phyloP scores from a whole-genome alignment of 2,329 filamentous ascomycete species.

The Cytospora mali region DNA sequence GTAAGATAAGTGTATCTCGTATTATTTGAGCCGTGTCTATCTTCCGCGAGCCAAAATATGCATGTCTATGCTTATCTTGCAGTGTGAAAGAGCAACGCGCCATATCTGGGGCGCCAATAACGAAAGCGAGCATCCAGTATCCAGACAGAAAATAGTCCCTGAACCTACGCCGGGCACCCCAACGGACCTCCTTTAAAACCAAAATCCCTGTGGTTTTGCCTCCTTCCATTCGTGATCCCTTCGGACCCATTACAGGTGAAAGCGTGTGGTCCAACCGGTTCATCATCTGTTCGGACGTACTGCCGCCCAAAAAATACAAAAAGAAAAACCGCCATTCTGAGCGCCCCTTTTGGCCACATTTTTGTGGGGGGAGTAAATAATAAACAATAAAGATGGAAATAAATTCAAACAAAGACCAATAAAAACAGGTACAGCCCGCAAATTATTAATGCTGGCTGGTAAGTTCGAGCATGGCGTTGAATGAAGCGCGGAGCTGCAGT shows the following conservation, averaged over 20 bases:
- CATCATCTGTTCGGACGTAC: not conserved
- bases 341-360: constrained; percentile 5
- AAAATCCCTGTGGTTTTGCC: not conserved
- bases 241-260: not conserved
- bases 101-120: constrained; percentile 10
- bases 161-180: constrained; percentile 18
- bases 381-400: constrained; percentile 6
- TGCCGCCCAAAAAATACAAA: not conserved
- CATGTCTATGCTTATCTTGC: constrained; percentile 23
- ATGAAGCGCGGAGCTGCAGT: constrained; percentile 13
- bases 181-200: not conserved
- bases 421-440: not conserved
- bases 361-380: constrained; percentile 3
- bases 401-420: not conserved
- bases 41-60: constrained; percentile 26
- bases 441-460: not conserved
- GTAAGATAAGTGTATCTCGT: constrained; percentile 10
- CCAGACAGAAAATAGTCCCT: constrained; percentile 11
- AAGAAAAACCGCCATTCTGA: constrained; percentile 1
- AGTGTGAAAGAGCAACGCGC: constrained; percentile 21
- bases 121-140: constrained; percentile 6
- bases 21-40: constrained; percentile 20
- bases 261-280: not conserved
- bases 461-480: constrained; percentile 6
- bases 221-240: not conserved